Evolutionary conservation across 495 filamentous ascomycete species (phyloP).

Genomic region (Penicillium odoratum): DNA sequence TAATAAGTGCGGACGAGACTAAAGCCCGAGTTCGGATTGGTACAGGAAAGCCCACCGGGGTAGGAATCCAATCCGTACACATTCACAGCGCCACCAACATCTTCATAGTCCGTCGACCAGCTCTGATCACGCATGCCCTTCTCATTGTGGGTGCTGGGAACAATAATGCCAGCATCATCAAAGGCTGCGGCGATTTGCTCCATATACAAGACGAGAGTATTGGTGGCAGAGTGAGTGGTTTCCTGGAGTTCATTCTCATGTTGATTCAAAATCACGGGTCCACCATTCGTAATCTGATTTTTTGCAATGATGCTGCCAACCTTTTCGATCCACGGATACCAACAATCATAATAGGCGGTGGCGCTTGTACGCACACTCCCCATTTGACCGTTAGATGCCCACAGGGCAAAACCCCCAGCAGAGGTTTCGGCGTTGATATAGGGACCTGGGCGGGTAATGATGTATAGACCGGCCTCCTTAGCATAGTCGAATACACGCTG

Average conservation of each 20-base stretch:
- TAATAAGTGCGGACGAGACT: conserved; percentile 53
- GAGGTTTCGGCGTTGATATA: conserved; percentile 58
- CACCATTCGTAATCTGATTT: conserved; percentile 53
- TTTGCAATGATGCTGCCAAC: conserved; percentile 48
- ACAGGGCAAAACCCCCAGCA: conserved; percentile 52
- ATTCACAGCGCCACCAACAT: conserved; percentile 56
- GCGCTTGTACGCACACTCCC: conserved; percentile 45
- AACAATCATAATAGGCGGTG: conserved; percentile 40
- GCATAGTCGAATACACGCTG: conserved; percentile 55
- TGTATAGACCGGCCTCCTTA: conserved; percentile 56
- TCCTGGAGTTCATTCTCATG: conserved; percentile 56
- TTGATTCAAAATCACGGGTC: conserved; percentile 54
- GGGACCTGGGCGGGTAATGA: conserved; percentile 58
- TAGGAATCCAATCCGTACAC: conserved; percentile 58
- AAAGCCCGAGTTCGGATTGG: conserved; percentile 49
- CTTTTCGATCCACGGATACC: conserved; percentile 46
- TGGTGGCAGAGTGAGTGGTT: conserved; percentile 32
- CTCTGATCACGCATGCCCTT: conserved; percentile 51
- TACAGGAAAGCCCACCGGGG: conserved; percentile 54
- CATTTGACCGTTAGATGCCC: conserved; percentile 52
- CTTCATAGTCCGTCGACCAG: conserved; percentile 56
- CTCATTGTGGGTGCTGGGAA: conserved; percentile 54
- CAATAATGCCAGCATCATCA: conserved; percentile 47
- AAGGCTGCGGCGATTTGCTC: conserved; percentile 50
- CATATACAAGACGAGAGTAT: conserved; percentile 52